Evolutionary conservation across 1,284 basidiomycete species (phyloP).

Genomic region (Fomitopsis palustris): DNA sequence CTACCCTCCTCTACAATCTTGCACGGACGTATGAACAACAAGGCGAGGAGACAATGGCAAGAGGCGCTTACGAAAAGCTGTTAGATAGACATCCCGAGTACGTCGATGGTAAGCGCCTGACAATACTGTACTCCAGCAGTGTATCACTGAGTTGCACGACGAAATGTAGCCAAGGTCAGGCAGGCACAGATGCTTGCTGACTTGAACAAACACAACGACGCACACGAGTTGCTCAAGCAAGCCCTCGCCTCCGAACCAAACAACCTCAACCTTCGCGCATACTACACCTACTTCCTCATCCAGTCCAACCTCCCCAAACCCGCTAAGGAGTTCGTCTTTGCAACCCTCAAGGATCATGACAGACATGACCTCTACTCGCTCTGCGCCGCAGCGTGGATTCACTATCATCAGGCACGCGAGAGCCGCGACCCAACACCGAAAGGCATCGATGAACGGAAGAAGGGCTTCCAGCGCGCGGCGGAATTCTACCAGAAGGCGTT

Average conservation of each 20-base stretch:
- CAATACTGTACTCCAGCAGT: not conserved
- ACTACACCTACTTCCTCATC: slow-evolving; percentile 87
- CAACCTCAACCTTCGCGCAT: slow-evolving; percentile 81
- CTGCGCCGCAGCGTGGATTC: slow-evolving; percentile 83
- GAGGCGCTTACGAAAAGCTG: slow-evolving; percentile 83
- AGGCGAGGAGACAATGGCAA: slow-evolving; percentile 68
- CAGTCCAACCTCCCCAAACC: slow-evolving; percentile 65
- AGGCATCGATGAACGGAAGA: slow-evolving; percentile 68
- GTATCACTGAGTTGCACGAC: slow-evolving; percentile 4
- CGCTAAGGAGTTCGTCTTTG: slow-evolving; percentile 83
- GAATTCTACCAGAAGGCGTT: slow-evolving; percentile 92
- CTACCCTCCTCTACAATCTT: slow-evolving; percentile 85
- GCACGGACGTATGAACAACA: slow-evolving; percentile 85
- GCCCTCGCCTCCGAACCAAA: slow-evolving; percentile 66
- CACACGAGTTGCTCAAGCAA: slow-evolving; percentile 86
- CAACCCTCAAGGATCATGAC: slow-evolving; percentile 80
- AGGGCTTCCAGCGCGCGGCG: slow-evolving; percentile 76
- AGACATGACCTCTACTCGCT: slow-evolving; percentile 88
- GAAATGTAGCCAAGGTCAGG: slow-evolving; percentile 76
- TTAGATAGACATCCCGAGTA: slow-evolving; percentile 88
- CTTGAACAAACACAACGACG: slow-evolving; percentile 71
- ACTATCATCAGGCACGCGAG: slow-evolving; percentile 83
- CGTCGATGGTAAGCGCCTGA: slow-evolving; percentile 71
- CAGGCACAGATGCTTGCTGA: slow-evolving; percentile 75
- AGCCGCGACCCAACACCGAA: slow-evolving; percentile 54